These are phyloP conservation scores for Eruca vesicaria DNA, from an alignment of 441 rosid genomes.

Conservation along the genomic window DNA sequence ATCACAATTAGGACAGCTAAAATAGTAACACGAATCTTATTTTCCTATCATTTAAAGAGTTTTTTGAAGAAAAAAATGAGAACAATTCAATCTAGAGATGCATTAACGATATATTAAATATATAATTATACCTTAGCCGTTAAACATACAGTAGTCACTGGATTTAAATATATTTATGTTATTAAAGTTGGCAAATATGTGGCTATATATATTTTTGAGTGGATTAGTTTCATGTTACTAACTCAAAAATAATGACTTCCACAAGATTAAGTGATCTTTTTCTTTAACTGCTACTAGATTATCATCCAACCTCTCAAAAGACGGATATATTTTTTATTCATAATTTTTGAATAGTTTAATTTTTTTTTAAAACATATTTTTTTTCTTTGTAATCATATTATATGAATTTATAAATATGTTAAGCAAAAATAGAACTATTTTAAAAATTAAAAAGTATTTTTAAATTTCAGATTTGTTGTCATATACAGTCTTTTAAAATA, in stretches of 20 bases:
- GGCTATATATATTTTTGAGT: background rate
- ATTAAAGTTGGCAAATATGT: background rate
- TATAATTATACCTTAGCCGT: background rate
- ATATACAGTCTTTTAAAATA: too few species aligned
- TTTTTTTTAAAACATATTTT: too few species aligned
- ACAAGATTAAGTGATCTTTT: background rate
- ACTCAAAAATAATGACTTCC: background rate
- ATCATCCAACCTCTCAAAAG: too few species aligned
- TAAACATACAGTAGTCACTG: background rate
- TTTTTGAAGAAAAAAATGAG: background rate
- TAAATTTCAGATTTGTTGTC: too few species aligned
- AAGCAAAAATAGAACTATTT: too few species aligned
- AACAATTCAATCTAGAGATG: background rate
- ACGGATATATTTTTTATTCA: too few species aligned
- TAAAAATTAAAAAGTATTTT: too few species aligned
- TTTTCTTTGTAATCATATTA: too few species aligned
- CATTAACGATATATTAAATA: background rate
- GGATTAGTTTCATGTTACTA: background rate
- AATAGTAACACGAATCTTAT: slow-evolving; percentile 5
- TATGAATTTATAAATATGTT: too few species aligned
- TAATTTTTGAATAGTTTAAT: too few species aligned
- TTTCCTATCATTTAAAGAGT: background rate
- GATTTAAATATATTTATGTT: background rate
- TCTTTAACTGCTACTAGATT: background rate
- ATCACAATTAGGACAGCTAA: background rate